Evolutionary conservation across 2,329 filamentous ascomycete species (phyloP).

Genomic region (Cercospora sp.): DNA sequence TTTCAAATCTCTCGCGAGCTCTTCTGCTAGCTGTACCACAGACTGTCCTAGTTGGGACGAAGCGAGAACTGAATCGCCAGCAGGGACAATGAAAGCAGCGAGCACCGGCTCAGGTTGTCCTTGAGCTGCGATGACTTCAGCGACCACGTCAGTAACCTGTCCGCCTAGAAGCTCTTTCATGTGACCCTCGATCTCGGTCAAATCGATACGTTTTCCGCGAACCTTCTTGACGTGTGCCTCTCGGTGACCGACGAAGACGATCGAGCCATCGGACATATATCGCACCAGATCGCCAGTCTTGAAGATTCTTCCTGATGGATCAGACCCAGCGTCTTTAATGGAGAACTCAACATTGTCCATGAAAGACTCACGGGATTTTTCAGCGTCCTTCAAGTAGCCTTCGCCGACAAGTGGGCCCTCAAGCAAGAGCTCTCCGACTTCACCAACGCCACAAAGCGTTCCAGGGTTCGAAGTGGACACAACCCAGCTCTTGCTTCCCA

Average conservation of each 20-base stretch:
- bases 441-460: slow-evolving; percentile 44
- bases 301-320: slow-evolving; percentile 52
- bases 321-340: not conserved
- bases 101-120: slow-evolving; percentile 26
- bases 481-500: slow-evolving; percentile 34
- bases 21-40: slow-evolving; percentile 8
- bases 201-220: slow-evolving; percentile 73
- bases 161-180: slow-evolving; percentile 23
- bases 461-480: slow-evolving; percentile 31
- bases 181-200: slow-evolving; percentile 64
- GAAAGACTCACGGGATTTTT: slow-evolving; percentile 39
- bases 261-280: slow-evolving; percentile 54
- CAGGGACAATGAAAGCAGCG: slow-evolving; percentile 15
- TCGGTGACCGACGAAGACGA: slow-evolving; percentile 65
- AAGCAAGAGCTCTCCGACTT: slow-evolving; percentile 51
- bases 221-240: slow-evolving; percentile 75
- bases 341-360: slow-evolving; percentile 36
- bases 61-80: not conserved
- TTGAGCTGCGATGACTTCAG: slow-evolving; percentile 8
- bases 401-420: slow-evolving; percentile 50
- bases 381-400: slow-evolving; percentile 45
- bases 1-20: slow-evolving; percentile 1
- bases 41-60: not conserved
- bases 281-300: slow-evolving; percentile 62
- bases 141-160: slow-evolving; percentile 39